These are phyloP conservation scores for Zangia roseola DNA, from an alignment of 768 basidiomycete genomes.

Conservation along the genomic window DNA sequence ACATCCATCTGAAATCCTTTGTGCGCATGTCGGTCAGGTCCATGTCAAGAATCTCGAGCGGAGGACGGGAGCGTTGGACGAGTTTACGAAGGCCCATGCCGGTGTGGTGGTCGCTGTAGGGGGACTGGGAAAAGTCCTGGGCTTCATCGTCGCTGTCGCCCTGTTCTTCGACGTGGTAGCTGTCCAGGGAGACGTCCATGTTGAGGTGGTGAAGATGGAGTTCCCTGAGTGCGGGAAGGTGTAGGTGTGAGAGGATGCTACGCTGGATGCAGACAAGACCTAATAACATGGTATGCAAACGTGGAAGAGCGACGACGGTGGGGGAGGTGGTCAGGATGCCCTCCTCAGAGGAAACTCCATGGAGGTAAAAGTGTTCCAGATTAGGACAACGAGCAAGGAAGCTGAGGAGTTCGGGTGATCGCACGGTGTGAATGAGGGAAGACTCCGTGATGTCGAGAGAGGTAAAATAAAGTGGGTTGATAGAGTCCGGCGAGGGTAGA, in stretches of 20 bases:
- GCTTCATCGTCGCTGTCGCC: slow-evolving; percentile 79
- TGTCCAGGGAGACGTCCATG: slow-evolving; percentile 45
- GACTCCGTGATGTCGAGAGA: slow-evolving; percentile 57
- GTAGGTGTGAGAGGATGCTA: slow-evolving; percentile 60
- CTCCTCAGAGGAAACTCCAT: slow-evolving; percentile 52
- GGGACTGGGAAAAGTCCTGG: slow-evolving; percentile 71
- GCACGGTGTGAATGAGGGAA: slow-evolving; percentile 37
- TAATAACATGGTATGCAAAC: slow-evolving; percentile 55
- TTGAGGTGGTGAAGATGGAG: slow-evolving; percentile 69
- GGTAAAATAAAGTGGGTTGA: slow-evolving; percentile 55
- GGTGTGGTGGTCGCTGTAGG: slow-evolving; percentile 73
- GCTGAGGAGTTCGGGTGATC: slow-evolving; percentile 50
- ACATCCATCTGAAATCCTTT: slow-evolving; percentile 73
- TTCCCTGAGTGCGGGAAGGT: slow-evolving; percentile 56
- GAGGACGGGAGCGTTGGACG: slow-evolving; percentile 58
- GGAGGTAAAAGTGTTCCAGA: slow-evolving; percentile 57
- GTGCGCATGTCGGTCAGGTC: slow-evolving; percentile 82
- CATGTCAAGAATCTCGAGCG: slow-evolving; percentile 68
- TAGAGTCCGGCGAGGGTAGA: slow-evolving; percentile 46
- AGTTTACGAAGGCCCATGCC: slow-evolving; percentile 77
- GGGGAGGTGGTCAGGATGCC: slow-evolving; percentile 27
- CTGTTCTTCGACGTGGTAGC: slow-evolving; percentile 42
- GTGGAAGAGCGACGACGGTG: slow-evolving; percentile 52
- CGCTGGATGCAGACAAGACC: slow-evolving; percentile 62
- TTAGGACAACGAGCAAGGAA: slow-evolving; percentile 63